Evolutionary conservation across 495 filamentous ascomycete species (phyloP), one percentile per base, ranked within the genome.

Genomic region (Penicillium pancosmium): DNA sequence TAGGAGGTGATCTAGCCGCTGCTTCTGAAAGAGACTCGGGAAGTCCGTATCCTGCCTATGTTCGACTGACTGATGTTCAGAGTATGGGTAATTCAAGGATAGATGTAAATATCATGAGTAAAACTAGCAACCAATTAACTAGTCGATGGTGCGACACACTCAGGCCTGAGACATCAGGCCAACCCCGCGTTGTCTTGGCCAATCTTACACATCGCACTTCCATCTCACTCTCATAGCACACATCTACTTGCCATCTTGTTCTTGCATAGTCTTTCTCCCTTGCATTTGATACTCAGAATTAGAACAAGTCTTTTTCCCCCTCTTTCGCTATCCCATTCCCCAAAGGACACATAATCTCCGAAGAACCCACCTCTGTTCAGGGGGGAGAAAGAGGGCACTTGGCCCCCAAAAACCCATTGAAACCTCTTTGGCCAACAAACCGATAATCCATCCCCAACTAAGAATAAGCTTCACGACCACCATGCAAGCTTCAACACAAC

Each of bases 371-470:
- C 15, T 19, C 21, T 48, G 41, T 16, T 48, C 46, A 48, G 46
- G 46, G 46, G 46, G 11, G 11, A n/a, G 19, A 44, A 16, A 21
- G 12, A 38, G 12, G 3, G 12, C 36, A 38, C 11, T 38, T n/a
- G 36, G 36, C 36, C 36, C 36, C 36, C 36, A 38, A 38, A 38
- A 38, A 12, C 15, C 36, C 41, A 44, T 44, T 44, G 36, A 12
- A 38, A 44, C 4, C 41, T 18, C 8, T n/a, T 10, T 44, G 18
- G 23, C 21, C 46, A 23, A 47, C 9, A 47, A 7, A 25, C 21
- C 46, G 23, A 48, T 27, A 48, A 48, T 48, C 46, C 19, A 19
- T 27, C 23, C 46, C n/a, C 8, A 48, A 25, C 46, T 48, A 19
- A 25, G 46, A 48, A 48, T 48, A 27, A 48, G 21, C 19, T 23